phyloP scores from a whole-genome alignment of 2,329 filamentous ascomycete genomes.

The Colletotrichum melonis region DNA sequence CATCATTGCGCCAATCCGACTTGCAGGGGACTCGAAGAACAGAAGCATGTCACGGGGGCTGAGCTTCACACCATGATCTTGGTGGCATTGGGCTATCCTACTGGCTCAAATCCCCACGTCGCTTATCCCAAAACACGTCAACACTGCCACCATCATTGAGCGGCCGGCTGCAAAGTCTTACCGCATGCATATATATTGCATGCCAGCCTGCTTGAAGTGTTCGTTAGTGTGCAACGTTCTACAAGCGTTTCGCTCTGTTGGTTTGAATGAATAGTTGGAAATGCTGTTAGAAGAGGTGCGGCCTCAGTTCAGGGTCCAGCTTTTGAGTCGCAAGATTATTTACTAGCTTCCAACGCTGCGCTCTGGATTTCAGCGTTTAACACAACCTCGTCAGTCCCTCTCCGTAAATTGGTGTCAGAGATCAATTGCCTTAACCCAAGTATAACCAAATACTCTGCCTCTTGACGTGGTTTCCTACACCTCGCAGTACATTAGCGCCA shows the following conservation, averaged over 20 bases:
- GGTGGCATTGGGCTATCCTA: background rate
- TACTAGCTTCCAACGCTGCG: too few relatives aligned
- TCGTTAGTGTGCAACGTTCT: background rate
- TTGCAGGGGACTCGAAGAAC: background rate
- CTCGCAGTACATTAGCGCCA: background rate
- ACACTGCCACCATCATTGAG: background rate
- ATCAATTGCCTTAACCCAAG: too few relatives aligned
- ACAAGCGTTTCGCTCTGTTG: background rate
- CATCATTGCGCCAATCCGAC: background rate
- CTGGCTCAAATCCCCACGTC: background rate
- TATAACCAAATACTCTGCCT: too few relatives aligned
- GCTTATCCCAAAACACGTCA: background rate
- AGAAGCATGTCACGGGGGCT: background rate
- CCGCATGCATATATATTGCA: background rate
- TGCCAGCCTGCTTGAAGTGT: background rate
- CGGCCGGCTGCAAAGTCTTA: background rate
- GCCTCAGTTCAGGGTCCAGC: background rate
- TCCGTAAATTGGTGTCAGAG: background rate
- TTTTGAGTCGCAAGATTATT: background rate
- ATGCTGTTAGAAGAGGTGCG: background rate
- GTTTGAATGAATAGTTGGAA: background rate
- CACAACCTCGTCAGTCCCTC: background rate
- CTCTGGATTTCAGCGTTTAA: background rate
- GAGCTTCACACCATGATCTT: background rate
- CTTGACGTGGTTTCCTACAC: background rate